phyloP scores from a whole-genome alignment of 768 basidiomycete genomes.

The Clavulina sp. region DNA sequence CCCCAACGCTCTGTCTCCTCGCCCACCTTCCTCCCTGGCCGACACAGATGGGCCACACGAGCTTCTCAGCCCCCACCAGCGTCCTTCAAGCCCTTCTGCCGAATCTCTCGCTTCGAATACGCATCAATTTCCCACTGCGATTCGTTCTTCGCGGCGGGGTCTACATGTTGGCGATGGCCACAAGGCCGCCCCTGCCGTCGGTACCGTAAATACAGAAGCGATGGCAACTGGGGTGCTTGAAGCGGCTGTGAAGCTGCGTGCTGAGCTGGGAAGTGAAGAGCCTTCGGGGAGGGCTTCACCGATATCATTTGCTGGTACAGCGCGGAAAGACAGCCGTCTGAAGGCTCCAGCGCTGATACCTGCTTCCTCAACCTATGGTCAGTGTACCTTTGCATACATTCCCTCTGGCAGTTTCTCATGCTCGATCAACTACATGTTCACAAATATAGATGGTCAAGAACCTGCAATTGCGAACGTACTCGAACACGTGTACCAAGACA shows the following conservation, averaged over 20 bases:
- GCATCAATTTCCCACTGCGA: constrained; percentile 20
- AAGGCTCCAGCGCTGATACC: constrained; percentile 5
- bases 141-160: constrained; percentile 35
- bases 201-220: constrained; percentile 69
- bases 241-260: constrained; percentile 45
- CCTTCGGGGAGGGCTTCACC: constrained; percentile 69
- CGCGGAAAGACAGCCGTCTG: constrained; percentile 23
- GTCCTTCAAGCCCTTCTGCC: constrained; percentile 67
- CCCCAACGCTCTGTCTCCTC: constrained; percentile 19
- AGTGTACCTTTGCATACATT: neutral
- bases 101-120: constrained; percentile 60
- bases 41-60: constrained; percentile 15
- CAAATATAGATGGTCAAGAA: constrained; percentile 61
- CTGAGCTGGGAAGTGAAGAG: constrained; percentile 35
- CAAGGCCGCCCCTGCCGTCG: constrained; percentile 82
- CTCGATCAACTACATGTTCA: neutral
- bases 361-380: constrained; percentile 7
- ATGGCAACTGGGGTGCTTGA: constrained; percentile 50
- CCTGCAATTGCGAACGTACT: constrained; percentile 75
- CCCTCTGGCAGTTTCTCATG: neutral
- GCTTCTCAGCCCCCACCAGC: constrained; percentile 13
- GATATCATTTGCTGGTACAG: constrained; percentile 38
- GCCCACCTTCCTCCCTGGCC: constrained; percentile 13
- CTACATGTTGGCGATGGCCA: constrained; percentile 61
- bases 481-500: constrained; percentile 80